Evolutionary conservation across 805 yeast species (phyloP).

Genomic region (Wickerhamiella allomyrinae): DNA sequence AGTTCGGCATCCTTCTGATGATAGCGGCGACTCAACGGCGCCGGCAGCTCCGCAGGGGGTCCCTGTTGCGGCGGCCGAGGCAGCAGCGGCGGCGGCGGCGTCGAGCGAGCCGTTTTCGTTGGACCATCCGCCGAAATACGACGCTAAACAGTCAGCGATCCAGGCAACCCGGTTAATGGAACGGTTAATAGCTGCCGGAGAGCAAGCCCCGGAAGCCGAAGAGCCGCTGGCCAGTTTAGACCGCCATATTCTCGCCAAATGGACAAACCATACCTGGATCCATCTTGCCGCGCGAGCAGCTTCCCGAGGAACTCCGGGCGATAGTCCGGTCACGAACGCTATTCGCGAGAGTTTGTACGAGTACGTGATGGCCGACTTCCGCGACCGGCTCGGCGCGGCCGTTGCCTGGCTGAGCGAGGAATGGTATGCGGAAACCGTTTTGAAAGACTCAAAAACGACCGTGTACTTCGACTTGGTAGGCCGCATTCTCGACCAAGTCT

Average conservation of each 20-base stretch:
- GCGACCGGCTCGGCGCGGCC: slow-evolving; percentile 54
- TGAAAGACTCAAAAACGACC: slow-evolving; percentile 72
- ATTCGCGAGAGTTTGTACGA: slow-evolving; percentile 59
- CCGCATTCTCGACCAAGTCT: slow-evolving; percentile 57
- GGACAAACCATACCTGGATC: slow-evolving; percentile 66
- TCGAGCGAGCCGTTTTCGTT: background rate
- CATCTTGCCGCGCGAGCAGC: slow-evolving; percentile 60
- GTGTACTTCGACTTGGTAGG: slow-evolving; percentile 55
- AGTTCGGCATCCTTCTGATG: slow-evolving; percentile 6
- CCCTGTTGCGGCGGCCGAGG: background rate
- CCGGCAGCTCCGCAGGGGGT: background rate
- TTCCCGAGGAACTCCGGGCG: slow-evolving; percentile 51
- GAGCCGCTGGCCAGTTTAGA: slow-evolving; percentile 10
- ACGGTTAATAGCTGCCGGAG: slow-evolving; percentile 20
- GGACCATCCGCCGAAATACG: background rate
- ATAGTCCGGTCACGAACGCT: slow-evolving; percentile 27
- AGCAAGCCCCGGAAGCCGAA: slow-evolving; percentile 20
- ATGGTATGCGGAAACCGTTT: slow-evolving; percentile 52
- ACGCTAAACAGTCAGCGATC: background rate
- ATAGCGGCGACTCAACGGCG: background rate
- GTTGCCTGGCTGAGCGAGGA: slow-evolving; percentile 94
- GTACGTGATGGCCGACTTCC: slow-evolving; percentile 60
- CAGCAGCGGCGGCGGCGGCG: background rate
- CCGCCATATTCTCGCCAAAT: slow-evolving; percentile 31
- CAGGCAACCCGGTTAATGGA: background rate